Percentiles rank a stretch among this genome's conserved stretches.
Evolutionary conservation across 352 stramenopile species (phyloP).

Genomic region (Phytophthora rubi): DNA sequence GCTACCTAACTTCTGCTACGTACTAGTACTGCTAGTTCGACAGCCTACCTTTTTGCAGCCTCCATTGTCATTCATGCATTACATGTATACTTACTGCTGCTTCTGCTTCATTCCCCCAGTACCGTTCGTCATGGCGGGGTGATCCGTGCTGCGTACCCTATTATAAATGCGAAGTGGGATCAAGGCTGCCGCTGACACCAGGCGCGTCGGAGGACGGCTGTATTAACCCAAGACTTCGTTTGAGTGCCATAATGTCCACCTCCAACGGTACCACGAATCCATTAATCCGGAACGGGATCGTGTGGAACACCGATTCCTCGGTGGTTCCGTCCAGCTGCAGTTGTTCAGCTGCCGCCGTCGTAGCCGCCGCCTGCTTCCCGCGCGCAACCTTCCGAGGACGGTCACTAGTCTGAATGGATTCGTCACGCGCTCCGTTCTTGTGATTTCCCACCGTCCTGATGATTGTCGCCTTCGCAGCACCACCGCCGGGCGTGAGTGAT

Average conservation of each 20-base stretch:
- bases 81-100: conserved; percentile 24
- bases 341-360: conserved; percentile 19
- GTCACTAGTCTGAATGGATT: conserved; percentile 35
- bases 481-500: conserved; percentile 28
- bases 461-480: conserved; percentile 8
- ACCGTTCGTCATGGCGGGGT: neutral
- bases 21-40: conserved; percentile 18
- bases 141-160: conserved; percentile 25
- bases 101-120: conserved; percentile 10
- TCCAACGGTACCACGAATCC: conserved; percentile 74
- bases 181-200: conserved; percentile 20
- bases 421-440: conserved; percentile 38
- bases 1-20: conserved; percentile 22
- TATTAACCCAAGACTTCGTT: conserved; percentile 54
- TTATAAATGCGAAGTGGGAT: conserved; percentile 40
- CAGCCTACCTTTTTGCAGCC: conserved; percentile 17
- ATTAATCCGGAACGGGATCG: conserved; percentile 79
- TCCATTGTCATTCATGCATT: conserved; percentile 17
- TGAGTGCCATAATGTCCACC: conserved; percentile 67
- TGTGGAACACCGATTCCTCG: conserved; percentile 58
- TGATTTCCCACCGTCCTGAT: conserved; percentile 24
- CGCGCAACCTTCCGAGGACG: conserved; percentile 59
- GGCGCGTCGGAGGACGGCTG: conserved; percentile 22
- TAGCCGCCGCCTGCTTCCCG: conserved; percentile 19
- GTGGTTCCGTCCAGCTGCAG: conserved; percentile 35